Evolutionary conservation across 23 red algal genomes (phyloP).

Genomic region (Pyropia haitanensis): DNA sequence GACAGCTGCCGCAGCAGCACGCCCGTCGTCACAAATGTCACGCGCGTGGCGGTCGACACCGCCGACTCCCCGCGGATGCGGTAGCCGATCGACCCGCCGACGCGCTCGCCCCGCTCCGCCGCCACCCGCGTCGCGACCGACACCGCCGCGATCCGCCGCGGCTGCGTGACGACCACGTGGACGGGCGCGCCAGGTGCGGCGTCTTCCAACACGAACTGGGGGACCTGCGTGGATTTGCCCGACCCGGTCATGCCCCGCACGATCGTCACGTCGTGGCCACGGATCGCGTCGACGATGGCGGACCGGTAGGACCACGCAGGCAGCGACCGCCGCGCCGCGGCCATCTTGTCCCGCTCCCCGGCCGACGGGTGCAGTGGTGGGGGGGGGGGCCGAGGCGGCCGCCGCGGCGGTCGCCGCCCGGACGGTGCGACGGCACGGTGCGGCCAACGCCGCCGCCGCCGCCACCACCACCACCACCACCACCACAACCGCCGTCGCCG

Average conservation of each 20-base stretch:
- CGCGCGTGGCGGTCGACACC: slow-evolving; percentile 19
- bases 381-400: no score
- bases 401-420: no score
- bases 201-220: slow-evolving; percentile 66
- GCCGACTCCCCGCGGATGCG: slow-evolving; percentile 52
- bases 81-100: slow-evolving; percentile 62
- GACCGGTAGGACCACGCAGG: neutral
- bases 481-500: no score
- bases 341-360: neutral
- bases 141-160: slow-evolving; percentile 86
- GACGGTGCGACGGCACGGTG: no score
- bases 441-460: no score
- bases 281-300: slow-evolving; percentile 22
- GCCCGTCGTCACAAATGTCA: slow-evolving; percentile 76
- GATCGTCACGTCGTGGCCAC: slow-evolving; percentile 38
- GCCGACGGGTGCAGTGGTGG: no score
- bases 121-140: slow-evolving; percentile 84
- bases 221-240: slow-evolving; percentile 93
- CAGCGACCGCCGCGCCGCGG: neutral
- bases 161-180: slow-evolving; percentile 72
- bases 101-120: slow-evolving; percentile 54
- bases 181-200: slow-evolving; percentile 13
- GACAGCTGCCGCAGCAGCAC: slow-evolving; percentile 60
- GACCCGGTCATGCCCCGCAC: slow-evolving; percentile 81
- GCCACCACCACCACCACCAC: no score